Conservation (phyloP, 371 early-diverging fungal genomes). For the Blakeslea trispora region DNA sequence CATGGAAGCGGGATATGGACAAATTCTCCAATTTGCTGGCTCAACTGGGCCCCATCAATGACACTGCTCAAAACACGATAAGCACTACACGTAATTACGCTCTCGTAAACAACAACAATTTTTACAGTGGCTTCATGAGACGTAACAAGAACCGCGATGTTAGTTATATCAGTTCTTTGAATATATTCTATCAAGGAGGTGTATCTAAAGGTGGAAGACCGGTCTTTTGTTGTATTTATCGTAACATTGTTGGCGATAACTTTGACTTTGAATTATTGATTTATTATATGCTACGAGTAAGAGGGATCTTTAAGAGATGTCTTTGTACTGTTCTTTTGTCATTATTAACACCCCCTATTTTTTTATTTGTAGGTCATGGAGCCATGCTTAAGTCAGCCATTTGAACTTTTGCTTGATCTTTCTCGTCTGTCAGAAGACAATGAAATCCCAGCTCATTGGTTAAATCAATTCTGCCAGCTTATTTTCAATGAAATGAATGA, state of each 20-base stretch:
- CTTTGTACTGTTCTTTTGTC: conserved; percentile 61
- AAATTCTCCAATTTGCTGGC: conserved; percentile 79
- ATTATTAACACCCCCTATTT: conserved; percentile 7
- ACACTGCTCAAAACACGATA: conserved; percentile 46
- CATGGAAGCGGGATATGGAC: conserved; percentile 60
- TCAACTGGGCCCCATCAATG: conserved; percentile 81
- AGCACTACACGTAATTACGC: conserved; percentile 40
- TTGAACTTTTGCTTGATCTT: conserved; percentile 79
- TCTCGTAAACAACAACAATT: conserved; percentile 44
- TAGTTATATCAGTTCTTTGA: conserved; percentile 57
- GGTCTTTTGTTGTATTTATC: conserved; percentile 79
- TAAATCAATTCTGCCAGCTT: conserved; percentile 68
- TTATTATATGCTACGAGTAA: conserved; percentile 65
- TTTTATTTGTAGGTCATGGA: conserved; percentile 45
- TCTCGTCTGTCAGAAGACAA: conserved; percentile 71
- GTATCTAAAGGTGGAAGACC: conserved; percentile 72
- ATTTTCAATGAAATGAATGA: conserved; percentile 60
- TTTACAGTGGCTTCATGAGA: conserved; percentile 72
- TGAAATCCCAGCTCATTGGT: conserved; percentile 75
- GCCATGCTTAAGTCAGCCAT: conserved; percentile 57
- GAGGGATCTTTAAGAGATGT: conserved; percentile 31
- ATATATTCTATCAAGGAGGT: conserved; percentile 78
- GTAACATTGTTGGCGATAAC: conserved; percentile 65
- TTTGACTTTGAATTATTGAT: conserved; percentile 79
- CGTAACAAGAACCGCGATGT: conserved; percentile 64